A percentile compares a stretch with the other conserved stretches of the same genome.
Evolutionary conservation across 2,329 filamentous ascomycete species (phyloP).

Genomic region (Stagonosporopsis chrysanthemi): DNA sequence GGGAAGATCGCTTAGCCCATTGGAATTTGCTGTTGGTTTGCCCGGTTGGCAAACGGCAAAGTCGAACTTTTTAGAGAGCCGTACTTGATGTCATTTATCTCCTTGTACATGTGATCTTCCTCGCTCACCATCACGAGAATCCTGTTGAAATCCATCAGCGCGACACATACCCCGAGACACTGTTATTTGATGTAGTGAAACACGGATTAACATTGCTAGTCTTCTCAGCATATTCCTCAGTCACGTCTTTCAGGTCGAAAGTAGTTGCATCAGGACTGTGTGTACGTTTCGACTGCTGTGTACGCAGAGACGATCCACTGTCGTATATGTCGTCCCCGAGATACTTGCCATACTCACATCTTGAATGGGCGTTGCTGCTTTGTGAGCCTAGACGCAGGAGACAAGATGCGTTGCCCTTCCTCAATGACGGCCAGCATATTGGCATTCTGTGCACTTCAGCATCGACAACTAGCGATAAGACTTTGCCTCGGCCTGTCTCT

Average conservation of each 20-base stretch:
- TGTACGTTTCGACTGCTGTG: conserved; percentile 54
- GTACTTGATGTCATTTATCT: background rate
- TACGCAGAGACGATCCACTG: conserved; percentile 1
- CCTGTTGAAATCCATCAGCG: background rate
- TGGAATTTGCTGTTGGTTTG: background rate
- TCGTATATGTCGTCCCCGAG: conserved; percentile 10
- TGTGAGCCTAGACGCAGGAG: background rate
- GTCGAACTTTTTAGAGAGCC: background rate
- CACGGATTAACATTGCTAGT: conserved; percentile 49
- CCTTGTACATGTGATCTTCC: background rate
- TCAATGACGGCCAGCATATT: background rate
- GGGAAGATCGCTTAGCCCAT: background rate
- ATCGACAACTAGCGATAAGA: background rate
- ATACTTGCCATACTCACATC: background rate
- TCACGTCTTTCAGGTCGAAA: conserved; percentile 40
- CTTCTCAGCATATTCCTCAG: conserved; percentile 36
- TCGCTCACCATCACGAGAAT: background rate
- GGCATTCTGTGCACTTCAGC: background rate
- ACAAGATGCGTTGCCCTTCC: background rate
- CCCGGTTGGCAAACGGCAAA: background rate
- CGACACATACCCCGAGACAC: conserved; percentile 6
- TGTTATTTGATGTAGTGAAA: conserved; percentile 32
- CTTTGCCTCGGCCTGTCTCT: background rate
- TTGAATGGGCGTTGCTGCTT: background rate
- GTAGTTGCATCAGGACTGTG: conserved; percentile 70